Percentiles rank a stretch among this genome's conserved stretches.
phyloP scores from a whole-genome alignment of 805 yeast genomes.

The Teunomyces stri region DNA sequence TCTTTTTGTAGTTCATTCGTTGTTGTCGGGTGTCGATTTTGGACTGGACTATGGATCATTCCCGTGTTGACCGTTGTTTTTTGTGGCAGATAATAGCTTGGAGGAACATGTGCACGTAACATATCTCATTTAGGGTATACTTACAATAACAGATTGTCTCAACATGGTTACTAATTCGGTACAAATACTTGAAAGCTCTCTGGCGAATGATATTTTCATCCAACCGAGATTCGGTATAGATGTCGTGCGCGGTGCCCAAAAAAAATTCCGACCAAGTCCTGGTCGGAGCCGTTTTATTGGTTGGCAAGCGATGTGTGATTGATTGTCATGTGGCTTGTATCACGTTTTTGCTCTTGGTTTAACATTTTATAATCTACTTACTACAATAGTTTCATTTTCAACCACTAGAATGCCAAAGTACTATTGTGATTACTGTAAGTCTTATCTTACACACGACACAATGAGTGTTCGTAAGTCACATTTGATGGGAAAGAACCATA shows the following conservation, averaged over 20 bases:
- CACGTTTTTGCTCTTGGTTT: not conserved
- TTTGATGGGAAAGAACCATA: conserved; percentile 72
- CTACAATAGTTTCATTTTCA: too few species aligned
- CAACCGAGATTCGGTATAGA: conserved; percentile 4
- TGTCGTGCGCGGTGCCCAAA: conserved; percentile 3
- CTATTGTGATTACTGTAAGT: conserved; percentile 82
- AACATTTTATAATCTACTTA: too few species aligned
- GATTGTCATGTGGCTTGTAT: not conserved
- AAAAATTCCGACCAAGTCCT: not conserved
- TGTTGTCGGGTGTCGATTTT: not conserved
- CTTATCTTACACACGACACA: conserved; percentile 86
- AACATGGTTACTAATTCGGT: conserved; percentile 23
- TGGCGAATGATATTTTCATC: conserved; percentile 5
- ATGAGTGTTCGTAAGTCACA: conserved; percentile 81
- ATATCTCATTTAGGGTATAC: conserved; percentile 14
- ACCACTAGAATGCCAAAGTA: conserved; percentile 55
- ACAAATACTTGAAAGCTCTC: conserved; percentile 4
- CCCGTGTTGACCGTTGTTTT: too few species aligned
- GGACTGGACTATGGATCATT: not conserved
- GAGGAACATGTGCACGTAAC: not conserved
- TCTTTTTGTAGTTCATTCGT: not conserved
- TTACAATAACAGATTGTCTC: conserved; percentile 41
- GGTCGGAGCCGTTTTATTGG: conserved; percentile 2
- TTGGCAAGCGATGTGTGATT: not conserved
- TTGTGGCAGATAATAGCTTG: too few species aligned